Evolutionary conservation across 2,329 filamentous ascomycete genomes (phyloP).

Genomic region (Nemania serpens): DNA sequence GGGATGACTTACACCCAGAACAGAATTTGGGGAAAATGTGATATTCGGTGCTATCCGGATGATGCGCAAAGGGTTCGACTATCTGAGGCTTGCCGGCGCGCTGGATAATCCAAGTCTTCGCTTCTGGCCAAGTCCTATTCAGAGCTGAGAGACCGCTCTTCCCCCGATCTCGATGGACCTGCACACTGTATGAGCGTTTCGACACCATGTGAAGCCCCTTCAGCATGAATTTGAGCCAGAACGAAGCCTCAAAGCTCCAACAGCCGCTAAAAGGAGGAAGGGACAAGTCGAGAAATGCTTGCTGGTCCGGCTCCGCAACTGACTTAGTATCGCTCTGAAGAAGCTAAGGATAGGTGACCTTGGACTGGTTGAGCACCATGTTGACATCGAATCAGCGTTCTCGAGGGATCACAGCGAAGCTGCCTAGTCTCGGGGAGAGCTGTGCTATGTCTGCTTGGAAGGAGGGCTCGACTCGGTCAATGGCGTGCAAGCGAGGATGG

Average conservation of each 20-base stretch:
- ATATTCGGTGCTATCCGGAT: conserved; percentile 94
- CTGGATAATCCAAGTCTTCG: conserved; percentile 90
- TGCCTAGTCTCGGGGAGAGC: conserved; percentile 87
- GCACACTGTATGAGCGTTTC: not conserved
- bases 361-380: conserved; percentile 89
- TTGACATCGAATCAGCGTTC: conserved; percentile 71
- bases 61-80: conserved; percentile 98
- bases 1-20: conserved; percentile 84
- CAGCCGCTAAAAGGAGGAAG: not conserved
- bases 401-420: conserved; percentile 92
- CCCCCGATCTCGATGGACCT: conserved; percentile 94
- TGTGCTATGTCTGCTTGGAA: conserved; percentile 82
- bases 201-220: not conserved
- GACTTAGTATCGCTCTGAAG: conserved; percentile 83
- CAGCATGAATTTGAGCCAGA: not conserved
- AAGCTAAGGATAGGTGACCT: conserved; percentile 96
- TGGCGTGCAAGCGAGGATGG: conserved; percentile 95
- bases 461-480: conserved; percentile 98
- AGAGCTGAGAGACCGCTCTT: conserved; percentile 96
- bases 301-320: conserved; percentile 96
- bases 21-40: conserved; percentile 99
- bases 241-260: not conserved
- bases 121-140: conserved; percentile 97
- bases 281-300: not conserved
- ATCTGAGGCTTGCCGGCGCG: conserved; percentile 89